Evolutionary conservation across 495 filamentous ascomycete species (phyloP), one percentile per base, ranked within the genome.

Genomic region (Penicillium canariense): DNA sequence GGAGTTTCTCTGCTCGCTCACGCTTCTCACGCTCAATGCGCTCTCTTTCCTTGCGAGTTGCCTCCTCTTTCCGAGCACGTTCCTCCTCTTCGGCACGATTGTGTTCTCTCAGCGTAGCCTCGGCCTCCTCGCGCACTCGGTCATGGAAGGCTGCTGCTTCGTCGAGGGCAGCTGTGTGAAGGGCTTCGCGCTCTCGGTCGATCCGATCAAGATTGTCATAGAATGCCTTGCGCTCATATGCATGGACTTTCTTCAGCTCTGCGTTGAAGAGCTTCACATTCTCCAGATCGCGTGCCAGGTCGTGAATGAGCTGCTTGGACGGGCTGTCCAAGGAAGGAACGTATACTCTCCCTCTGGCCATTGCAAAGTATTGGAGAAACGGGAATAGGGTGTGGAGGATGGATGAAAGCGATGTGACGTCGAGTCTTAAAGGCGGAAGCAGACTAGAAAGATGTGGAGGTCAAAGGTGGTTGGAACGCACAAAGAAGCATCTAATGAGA

Each of bases 71-170:
- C 1, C 63, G 70, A 5, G 55, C 60, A 10, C 53, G 58, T 42
- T 72, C 69, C 40, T 70, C 68, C 53, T 76, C 72, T 22, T 71
- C 73, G 1, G 63, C 68, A 23, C 68, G 62, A 22, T 70, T 57
- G 38, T 77, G 67, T 10, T 61, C 66, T 22, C 60, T 65, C 39
- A 78, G 30, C 0, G 63, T 67, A 6, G 63, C 66, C 52, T 80
- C 74, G 2, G 89, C 89, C 23, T 80, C 77, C 51, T 83, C 76
- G 14, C 85, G 76, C 14, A 91, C 74, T 12, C 79, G 77, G 1
- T 86, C 80, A 60, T 91, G 87, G 53, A 81, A 77, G 18, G 71
- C 77, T 12, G 78, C 80, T 0, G 84, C 87, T 36, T 78, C 72
- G 35, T 83, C 82, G 14, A 93, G 78, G 1, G 87, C 81, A 42